These are phyloP conservation scores for Cucurbita maxima DNA, from an alignment of 306 rosid genomes.

Conservation along the genomic window DNA sequence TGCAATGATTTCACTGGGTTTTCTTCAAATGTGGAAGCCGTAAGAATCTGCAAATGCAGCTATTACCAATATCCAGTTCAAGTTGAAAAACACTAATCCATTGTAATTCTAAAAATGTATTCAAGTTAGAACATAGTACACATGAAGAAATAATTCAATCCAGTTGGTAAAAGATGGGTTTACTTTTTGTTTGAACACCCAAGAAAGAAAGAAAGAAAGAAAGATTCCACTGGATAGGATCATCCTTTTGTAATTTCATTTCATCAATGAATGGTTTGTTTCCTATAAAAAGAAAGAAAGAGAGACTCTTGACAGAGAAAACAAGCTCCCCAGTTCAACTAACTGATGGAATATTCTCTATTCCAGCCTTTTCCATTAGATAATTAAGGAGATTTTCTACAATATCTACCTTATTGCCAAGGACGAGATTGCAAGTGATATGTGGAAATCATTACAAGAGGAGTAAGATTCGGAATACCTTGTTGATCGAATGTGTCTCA, in stretches of 20 bases:
- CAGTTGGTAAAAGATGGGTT: not conserved
- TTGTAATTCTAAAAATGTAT: not conserved
- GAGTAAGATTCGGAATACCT: too few species aligned
- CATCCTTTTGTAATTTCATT: too few species aligned
- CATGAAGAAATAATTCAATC: not conserved
- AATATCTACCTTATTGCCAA: not conserved
- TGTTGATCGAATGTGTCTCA: too few species aligned
- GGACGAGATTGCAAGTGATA: not conserved
- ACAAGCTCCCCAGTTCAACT: not conserved
- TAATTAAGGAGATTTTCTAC: not conserved
- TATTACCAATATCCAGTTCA: not conserved
- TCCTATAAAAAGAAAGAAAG: not conserved
- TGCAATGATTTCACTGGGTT: not conserved
- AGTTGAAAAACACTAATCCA: not conserved
- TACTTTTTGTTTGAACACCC: not conserved
- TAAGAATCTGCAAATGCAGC: not conserved
- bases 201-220: not conserved
- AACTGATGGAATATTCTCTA: not conserved
- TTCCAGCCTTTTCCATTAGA: not conserved
- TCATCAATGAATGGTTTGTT: too few species aligned
- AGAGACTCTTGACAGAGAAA: not conserved
- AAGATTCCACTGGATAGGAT: too few species aligned
- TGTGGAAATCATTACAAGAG: too few species aligned
- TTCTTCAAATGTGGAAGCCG: not conserved
- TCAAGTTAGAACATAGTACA: not conserved